A percentile compares a stretch with the other conserved stretches of the same genome.
phyloP scores from a whole-genome alignment of 2,329 filamentous ascomycete species.

The Trichoderma breve region DNA sequence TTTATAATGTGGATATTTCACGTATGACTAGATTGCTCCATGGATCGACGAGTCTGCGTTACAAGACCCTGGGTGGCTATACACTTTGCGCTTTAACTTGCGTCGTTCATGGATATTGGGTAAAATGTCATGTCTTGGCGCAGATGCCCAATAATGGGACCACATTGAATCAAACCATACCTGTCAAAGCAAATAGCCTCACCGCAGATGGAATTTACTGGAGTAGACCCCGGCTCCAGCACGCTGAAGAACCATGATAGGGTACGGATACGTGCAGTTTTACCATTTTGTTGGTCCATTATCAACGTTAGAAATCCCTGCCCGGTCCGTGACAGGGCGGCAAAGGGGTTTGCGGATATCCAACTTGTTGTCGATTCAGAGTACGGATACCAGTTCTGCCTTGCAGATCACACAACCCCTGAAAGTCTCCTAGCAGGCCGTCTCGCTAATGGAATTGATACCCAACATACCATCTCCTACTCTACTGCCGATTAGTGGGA shows the following conservation, averaged over 20 bases:
- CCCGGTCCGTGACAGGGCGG: background rate
- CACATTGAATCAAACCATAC: background rate
- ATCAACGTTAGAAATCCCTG: background rate
- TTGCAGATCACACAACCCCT: slow-evolving; percentile 8
- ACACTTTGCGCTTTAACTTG: background rate
- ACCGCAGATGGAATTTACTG: background rate
- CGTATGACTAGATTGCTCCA: background rate
- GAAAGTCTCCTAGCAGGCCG: background rate
- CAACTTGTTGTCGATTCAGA: background rate
- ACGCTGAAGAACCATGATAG: background rate
- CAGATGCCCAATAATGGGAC: background rate
- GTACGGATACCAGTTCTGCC: background rate
- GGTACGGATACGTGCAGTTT: background rate
- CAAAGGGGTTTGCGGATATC: background rate
- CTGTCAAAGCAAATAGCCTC: background rate
- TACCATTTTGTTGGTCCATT: background rate
- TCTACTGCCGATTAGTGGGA: slow-evolving; percentile 2
- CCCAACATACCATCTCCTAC: background rate
- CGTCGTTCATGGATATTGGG: background rate
- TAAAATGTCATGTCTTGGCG: background rate
- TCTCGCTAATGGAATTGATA: background rate
- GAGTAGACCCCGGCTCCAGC: background rate
- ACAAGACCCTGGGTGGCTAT: background rate
- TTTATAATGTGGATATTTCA: background rate
- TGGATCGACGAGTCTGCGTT: background rate